Percentiles rank a stretch among this genome's conserved stretches.
phyloP scores from a whole-genome alignment of 2,329 filamentous ascomycete genomes.

The Dactylellina cionopaga region DNA sequence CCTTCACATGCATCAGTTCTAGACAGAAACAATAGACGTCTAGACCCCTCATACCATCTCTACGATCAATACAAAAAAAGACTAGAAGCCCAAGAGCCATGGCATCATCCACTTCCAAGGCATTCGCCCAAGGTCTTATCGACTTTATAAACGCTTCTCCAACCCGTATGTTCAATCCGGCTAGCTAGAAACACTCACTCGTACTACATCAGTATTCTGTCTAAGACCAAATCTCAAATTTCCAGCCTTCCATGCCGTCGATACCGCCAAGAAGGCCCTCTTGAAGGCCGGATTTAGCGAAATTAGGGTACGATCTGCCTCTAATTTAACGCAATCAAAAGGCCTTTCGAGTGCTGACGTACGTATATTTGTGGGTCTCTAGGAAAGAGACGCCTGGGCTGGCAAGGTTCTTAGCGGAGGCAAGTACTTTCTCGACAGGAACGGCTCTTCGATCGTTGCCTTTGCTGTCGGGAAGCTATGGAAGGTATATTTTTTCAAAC shows the following conservation, averaged over 20 bases:
- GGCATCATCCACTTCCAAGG: slow-evolving; percentile 54
- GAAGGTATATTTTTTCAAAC: slow-evolving; percentile 66
- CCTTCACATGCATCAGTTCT: slow-evolving; percentile 7
- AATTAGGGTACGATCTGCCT: slow-evolving; percentile 71
- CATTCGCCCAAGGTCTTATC: slow-evolving; percentile 57
- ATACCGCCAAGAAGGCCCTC: slow-evolving; percentile 78
- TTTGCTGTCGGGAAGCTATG: slow-evolving; percentile 92
- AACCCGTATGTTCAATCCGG: slow-evolving; percentile 72
- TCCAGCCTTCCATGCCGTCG: slow-evolving; percentile 93
- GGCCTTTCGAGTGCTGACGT: too few relatives aligned
- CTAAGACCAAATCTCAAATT: not conserved
- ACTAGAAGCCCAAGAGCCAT: slow-evolving; percentile 1
- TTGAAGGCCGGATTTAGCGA: slow-evolving; percentile 84
- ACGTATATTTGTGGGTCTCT: not conserved
- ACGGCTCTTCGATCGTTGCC: slow-evolving; percentile 88
- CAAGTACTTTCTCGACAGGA: slow-evolving; percentile 96
- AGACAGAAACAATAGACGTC: not conserved
- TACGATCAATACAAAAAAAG: not conserved
- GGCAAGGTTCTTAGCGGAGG: slow-evolving; percentile 82
- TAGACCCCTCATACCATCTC: not conserved
- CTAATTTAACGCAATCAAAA: not conserved
- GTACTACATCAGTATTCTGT: not conserved
- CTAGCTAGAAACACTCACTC: too few relatives aligned
- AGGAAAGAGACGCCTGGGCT: slow-evolving; percentile 89
- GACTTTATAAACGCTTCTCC: slow-evolving; percentile 77